Evolutionary conservation across 1,139 yeast genomes (phyloP), one percentile per base, ranked within the genome.

Genomic region (Suhomyces anneliseae): DNA sequence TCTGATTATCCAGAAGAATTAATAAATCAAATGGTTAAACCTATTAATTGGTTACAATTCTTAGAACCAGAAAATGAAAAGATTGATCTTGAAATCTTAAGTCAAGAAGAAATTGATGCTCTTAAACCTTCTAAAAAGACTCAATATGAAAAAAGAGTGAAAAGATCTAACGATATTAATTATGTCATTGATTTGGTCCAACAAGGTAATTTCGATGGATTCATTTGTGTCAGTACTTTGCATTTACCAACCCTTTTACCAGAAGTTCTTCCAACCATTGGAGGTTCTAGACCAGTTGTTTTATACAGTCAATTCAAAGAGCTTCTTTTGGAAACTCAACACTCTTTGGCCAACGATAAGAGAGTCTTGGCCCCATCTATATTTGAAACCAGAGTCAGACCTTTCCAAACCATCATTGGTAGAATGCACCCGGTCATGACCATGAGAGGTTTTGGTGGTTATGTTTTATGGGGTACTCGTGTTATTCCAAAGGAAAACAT

Each of bases 371-470:
- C 95, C 1, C 96, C 97, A 6, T 81, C 90, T 3, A 82, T 95
- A 29, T 75, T 81, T 51, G 97, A 92, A 64, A 81, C 96, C 0
- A 76, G 90, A 50, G 95, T 88, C 8, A 81, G 97, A 53, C 86
- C 85, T 43, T 90, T 87, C 62, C 99, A 93, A 68, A 90, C 97
- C 4, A 81, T 93, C 29, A 90, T 96, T 10, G 99, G 99, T 7
- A 83, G 96, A 62, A 74, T 93, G 64, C 99, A 95, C 65, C 99
- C 99, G 0, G 67, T 85, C 50, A 95, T 93, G 99, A 88, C 97
- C 0, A 85, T 87, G 78, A 79, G 90, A 61, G 92, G 96, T 3
- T 93, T 86, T 48, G 98, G 98, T 43, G 99, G 99, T 0, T 93
- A 83, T 62, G 65, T 93, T 1, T 71, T 92, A 54, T 80, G 85